Percentiles rank a stretch among this genome's conserved stretches.
These are phyloP conservation scores for Umbellularia californica DNA, from an alignment of 164 flowering plant genomes.

Conservation along the genomic window DNA sequence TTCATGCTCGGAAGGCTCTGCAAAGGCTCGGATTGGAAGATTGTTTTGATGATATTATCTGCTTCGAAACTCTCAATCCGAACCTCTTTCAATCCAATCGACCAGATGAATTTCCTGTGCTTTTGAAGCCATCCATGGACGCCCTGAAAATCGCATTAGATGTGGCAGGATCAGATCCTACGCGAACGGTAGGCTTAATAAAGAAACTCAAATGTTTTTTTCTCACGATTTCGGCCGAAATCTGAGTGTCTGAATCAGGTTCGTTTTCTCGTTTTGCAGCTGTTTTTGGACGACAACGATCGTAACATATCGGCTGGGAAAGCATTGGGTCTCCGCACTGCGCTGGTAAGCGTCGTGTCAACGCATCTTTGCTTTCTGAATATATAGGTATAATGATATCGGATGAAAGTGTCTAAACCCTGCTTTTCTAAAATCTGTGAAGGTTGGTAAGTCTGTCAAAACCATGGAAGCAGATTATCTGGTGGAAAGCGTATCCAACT, in stretches of 20 bases:
- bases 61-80: constrained; percentile 90
- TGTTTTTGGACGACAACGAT: constrained; percentile 73
- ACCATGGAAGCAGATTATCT: constrained; percentile 64
- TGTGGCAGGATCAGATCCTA: constrained; percentile 56
- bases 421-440: not conserved
- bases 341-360: constrained; percentile 39
- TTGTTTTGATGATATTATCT: constrained; percentile 79
- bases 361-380: not conserved
- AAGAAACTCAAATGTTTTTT: not conserved
- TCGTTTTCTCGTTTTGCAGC: constrained; percentile 31
- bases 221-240: not conserved
- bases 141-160: constrained; percentile 65
- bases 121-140: constrained; percentile 70
- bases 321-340: constrained; percentile 64
- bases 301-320: constrained; percentile 69
- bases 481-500: constrained; percentile 40
- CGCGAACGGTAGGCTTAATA: constrained; percentile 46
- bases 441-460: constrained; percentile 65
- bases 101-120: constrained; percentile 65
- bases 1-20: constrained; percentile 56
- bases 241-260: not conserved
- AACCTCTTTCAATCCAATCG: constrained; percentile 43
- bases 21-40: constrained; percentile 61
- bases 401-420: not conserved
- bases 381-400: no score